Evolutionary conservation across 192 early-diverging fungal species (phyloP), one percentile per base, ranked within the genome.

Genomic region (Mortierella alpina): DNA sequence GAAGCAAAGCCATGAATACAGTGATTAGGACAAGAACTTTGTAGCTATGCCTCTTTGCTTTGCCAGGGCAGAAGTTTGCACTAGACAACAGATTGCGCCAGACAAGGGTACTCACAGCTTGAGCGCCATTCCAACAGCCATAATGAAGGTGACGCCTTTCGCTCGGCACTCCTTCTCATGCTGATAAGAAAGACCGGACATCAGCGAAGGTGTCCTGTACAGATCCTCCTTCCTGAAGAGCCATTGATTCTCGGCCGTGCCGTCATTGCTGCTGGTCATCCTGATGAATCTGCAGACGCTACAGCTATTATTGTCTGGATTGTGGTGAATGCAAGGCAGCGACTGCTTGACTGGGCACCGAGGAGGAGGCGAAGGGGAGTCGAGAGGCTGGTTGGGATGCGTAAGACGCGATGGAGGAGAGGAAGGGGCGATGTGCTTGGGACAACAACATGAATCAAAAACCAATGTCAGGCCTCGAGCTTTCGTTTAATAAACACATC

Each of bases 171-270:
- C 69, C 42, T 70, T 77, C 54, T 87, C 86, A 42, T 72, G 63
- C 15, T 56, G 45, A 5, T 62, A 67, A 14, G 77, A 70, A 12
- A 75, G 70, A 48, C 85, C 85, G 41, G 74, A 70, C 31, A 65
- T 64, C 60, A 82, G 63, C 42, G 88, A 88, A 10, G 90, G 90
- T 13, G 89, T 90, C 41, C 80, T 77, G 46, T 78, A 81, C 65
- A 90, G 76, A 59, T 91, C 90, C 68, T 89, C 88, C 66, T 86
- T 87, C 58, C 55, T 80, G 72, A 90, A 91, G 39, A 80, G 75
- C 90, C 90, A 91, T 63, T 91, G 88, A 45, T 68, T 75, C 23
- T 79, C 77, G 17, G 59, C 7, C 45, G 66, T 44, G 51, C 15
- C 59, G 66, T 23, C 55, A 42, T 18, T 68, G 51, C 11, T 68